Evolutionary conservation across 768 basidiomycete genomes (phyloP).

Genomic region (Russula earlei): DNA sequence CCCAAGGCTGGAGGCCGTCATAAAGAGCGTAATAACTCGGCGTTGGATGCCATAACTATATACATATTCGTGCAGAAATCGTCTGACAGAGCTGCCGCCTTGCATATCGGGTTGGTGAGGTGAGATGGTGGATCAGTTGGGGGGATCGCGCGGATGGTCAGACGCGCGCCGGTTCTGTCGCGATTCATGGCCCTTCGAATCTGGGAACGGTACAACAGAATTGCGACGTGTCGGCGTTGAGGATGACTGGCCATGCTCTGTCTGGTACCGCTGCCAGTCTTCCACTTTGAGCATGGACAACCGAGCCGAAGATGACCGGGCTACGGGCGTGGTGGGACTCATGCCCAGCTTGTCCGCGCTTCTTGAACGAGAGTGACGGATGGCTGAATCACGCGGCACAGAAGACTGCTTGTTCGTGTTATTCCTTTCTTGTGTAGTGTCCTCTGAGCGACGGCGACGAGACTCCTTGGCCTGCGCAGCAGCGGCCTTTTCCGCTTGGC

Average conservation of each 20-base stretch:
- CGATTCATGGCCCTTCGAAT: slow-evolving; percentile 27
- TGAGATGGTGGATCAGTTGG: slow-evolving; percentile 22
- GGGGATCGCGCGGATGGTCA: slow-evolving; percentile 32
- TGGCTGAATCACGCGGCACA: slow-evolving; percentile 5
- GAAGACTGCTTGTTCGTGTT: slow-evolving; percentile 1
- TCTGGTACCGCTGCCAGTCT: slow-evolving; percentile 74
- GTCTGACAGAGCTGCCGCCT: background rate
- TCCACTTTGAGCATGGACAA: slow-evolving; percentile 74
- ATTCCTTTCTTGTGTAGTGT: slow-evolving; percentile 23
- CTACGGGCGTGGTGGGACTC: slow-evolving; percentile 23
- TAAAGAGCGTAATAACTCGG: slow-evolving; percentile 6
- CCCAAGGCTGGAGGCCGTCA: background rate
- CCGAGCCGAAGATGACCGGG: slow-evolving; percentile 43
- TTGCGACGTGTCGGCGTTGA: slow-evolving; percentile 20
- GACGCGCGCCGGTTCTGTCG: slow-evolving; percentile 27
- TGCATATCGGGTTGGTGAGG: background rate
- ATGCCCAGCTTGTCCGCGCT: slow-evolving; percentile 54
- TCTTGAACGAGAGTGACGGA: slow-evolving; percentile 40
- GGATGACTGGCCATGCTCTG: slow-evolving; percentile 29
- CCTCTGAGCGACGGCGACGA: slow-evolving; percentile 40
- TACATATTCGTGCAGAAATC: slow-evolving; percentile 10
- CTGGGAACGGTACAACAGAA: slow-evolving; percentile 52
- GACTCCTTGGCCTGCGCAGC: slow-evolving; percentile 39
- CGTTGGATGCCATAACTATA: slow-evolving; percentile 13
- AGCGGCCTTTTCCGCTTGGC: slow-evolving; percentile 59